Percentiles rank a stretch among this genome's conserved stretches.
These are phyloP conservation scores for Thraustotheca clavata DNA, from an alignment of 352 stramenopile genomes.

Conservation along the genomic window DNA sequence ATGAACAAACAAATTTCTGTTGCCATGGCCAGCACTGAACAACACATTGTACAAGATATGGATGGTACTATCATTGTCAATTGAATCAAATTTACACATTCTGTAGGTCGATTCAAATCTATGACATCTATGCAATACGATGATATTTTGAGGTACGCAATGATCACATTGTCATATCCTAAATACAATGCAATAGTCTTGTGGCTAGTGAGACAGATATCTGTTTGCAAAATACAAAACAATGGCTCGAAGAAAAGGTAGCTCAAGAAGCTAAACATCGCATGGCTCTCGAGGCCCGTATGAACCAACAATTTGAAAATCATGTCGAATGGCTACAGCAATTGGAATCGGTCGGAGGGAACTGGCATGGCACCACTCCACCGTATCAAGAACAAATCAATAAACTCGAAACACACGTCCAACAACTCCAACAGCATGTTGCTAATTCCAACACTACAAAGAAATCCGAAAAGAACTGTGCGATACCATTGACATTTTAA, in stretches of 20 bases:
- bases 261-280: constrained; percentile 54
- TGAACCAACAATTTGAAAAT: constrained; percentile 45
- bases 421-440: constrained; percentile 4
- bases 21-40: constrained; percentile 14
- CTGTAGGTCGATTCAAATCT: constrained; percentile 19
- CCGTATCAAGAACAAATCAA: constrained; percentile 3
- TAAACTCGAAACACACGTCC: not conserved
- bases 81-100: not conserved
- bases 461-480: not conserved
- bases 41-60: constrained; percentile 20
- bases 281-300: constrained; percentile 44
- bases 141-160: constrained; percentile 19
- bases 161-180: not conserved
- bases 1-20: constrained; percentile 26
- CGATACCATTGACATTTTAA: not conserved
- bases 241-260: constrained; percentile 55
- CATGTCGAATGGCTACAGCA: constrained; percentile 78
- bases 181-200: constrained; percentile 18
- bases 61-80: not conserved
- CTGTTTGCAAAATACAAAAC: constrained; percentile 51
- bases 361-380: constrained; percentile 3
- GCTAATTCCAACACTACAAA: not conserved
- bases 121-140: constrained; percentile 21
- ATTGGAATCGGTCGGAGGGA: constrained; percentile 32
- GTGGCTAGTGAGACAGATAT: constrained; percentile 64